Conservation (phyloP, 2,329 filamentous ascomycete species). For the Eutypella sp. region DNA sequence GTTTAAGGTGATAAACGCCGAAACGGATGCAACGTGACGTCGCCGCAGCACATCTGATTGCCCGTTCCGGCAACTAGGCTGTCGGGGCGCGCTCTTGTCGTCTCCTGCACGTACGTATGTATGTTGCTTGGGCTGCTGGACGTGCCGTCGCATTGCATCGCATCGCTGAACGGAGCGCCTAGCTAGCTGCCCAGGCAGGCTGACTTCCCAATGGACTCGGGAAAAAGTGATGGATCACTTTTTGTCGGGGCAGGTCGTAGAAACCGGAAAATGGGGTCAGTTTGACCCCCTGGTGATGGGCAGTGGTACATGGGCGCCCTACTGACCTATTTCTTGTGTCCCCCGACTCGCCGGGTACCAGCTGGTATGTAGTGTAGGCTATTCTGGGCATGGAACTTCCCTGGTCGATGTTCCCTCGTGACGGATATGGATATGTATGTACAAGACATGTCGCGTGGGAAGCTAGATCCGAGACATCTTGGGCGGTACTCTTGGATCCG, state of each 20-base stretch:
- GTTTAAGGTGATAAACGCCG: neutral
- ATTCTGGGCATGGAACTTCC: too few species aligned
- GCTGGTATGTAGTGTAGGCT: too few species aligned
- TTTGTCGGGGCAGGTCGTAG: neutral
- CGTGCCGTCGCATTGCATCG: neutral
- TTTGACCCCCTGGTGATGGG: too few species aligned
- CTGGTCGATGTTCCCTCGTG: too few species aligned
- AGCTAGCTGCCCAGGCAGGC: neutral
- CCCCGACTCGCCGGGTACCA: too few species aligned
- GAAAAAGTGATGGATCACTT: neutral
- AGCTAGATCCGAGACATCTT: too few species aligned
- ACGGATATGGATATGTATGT: too few species aligned
- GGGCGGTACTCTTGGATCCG: too few species aligned
- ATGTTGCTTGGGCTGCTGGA: neutral
- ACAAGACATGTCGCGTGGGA: too few species aligned
- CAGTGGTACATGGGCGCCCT: neutral
- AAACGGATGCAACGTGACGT: neutral
- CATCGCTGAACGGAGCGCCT: neutral
- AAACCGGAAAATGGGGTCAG: too few species aligned
- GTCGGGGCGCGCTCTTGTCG: neutral
- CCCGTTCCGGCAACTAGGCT: neutral
- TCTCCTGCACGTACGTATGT: neutral
- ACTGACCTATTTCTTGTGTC: too few species aligned
- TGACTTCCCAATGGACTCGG: neutral
- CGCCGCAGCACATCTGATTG: neutral